Evolutionary conservation across 2,329 filamentous ascomycete species (phyloP), one percentile per base, ranked within the genome.

Genomic region (Moelleriella libera): DNA sequence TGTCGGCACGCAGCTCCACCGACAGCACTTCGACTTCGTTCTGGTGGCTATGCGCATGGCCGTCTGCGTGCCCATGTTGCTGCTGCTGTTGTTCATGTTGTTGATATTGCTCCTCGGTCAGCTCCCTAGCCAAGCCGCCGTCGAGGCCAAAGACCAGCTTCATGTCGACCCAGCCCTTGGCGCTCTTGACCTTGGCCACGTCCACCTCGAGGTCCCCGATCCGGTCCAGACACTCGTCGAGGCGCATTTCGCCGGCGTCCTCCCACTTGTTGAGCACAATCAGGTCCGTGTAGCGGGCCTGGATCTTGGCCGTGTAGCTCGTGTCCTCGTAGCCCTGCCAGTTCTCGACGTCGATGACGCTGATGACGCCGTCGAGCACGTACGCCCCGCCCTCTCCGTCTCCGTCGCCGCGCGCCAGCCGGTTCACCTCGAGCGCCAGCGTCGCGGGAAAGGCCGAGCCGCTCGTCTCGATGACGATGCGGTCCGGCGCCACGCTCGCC

Each of bases 191-290:
- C 71, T 84, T 86, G 9, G 88, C 83, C 30, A 82, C 75, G 41
- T 92, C 82, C 4, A 92, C 74, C 55, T 92, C 87, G 52, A 94
- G 64, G 59, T 90, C 88, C 1, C 86, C 83, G 6, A 94, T 71
- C 10, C 83, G 72, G 60, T 95, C 88, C 45, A 90, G 65, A 50
- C 83, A 86, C 41, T 84, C 72, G 57, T 94, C 88, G 50, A 90
- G 81, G 45, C 80, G 71, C 50, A 81, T 68, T 68, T 94, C 88
- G 46, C 75, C 74, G 8, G 83, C 83, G 5, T 64, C 58, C 66
- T 96, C 89, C 85, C 88, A 94, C 68, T 96, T 96, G 63, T 95
- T 96, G 57, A 94, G 83, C 12, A 96, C 80, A 51, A 96, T 83
- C 51, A 96, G 62, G 64, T 96, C 89, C 9, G 89, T 96, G 63